phyloP scores from a whole-genome alignment of 148 eudicot genomes.

The Camellia granthamiana region DNA sequence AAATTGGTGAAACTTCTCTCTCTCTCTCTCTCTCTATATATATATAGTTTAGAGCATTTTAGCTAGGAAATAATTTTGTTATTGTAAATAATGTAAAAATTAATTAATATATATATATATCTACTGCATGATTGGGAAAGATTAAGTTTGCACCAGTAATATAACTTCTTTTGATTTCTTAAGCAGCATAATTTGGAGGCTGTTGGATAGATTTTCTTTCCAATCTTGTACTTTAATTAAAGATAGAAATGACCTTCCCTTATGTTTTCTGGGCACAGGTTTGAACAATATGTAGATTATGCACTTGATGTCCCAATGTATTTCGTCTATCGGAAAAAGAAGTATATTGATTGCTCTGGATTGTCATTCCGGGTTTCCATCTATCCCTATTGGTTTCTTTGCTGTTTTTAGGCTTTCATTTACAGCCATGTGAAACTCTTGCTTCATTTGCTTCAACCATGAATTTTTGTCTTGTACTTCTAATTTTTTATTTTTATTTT shows the following conservation, averaged over 20 bases:
- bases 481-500: background rate
- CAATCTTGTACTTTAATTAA: background rate
- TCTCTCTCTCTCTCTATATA: background rate
- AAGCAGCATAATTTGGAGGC: background rate
- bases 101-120: no score
- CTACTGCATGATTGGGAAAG: background rate
- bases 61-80: background rate
- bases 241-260: conserved; percentile 13
- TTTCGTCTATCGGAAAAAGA: conserved; percentile 80
- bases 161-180: background rate
- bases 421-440: background rate
- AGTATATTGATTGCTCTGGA: conserved; percentile 85
- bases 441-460: background rate
- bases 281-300: conserved; percentile 94
- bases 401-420: background rate
- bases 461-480: background rate
- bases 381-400: conserved; percentile 16
- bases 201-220: background rate
- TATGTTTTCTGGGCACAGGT: conserved; percentile 41
- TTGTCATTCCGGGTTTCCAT: conserved; percentile 79
- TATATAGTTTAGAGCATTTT: background rate
- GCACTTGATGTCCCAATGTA: conserved; percentile 99
- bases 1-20: no score
- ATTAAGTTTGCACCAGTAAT: background rate
- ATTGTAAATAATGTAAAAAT: no score